Conservation (phyloP, 2,329 filamentous ascomycete genomes). For the Neurospora sp. region DNA sequence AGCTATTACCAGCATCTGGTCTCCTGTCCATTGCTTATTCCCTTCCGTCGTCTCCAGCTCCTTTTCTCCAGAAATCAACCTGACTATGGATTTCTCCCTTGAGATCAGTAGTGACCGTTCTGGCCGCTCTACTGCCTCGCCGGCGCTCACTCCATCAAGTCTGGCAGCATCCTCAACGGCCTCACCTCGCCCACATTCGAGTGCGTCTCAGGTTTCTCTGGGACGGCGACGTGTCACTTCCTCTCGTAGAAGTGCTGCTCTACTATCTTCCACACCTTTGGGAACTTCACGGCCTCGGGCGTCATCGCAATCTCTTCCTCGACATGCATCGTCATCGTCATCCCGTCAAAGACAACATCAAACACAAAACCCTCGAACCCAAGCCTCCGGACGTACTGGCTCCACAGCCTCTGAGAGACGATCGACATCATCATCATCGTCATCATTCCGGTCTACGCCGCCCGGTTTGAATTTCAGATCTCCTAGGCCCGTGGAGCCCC, state of each 20-base stretch:
- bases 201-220: background rate
- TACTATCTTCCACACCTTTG: background rate
- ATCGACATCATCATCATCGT: background rate
- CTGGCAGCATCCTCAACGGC: constrained; percentile 2
- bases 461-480: background rate
- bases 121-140: constrained; percentile 14
- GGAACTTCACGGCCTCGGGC: background rate
- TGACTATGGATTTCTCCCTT: background rate
- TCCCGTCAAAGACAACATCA: background rate
- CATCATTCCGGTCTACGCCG: background rate
- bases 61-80: background rate
- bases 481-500: background rate
- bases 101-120: constrained; percentile 5
- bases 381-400: background rate
- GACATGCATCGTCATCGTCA: background rate
- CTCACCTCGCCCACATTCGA: background rate
- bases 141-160: constrained; percentile 13
- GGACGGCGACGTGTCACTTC: background rate
- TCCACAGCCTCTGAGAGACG: background rate
- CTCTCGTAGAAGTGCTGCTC: background rate
- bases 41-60: background rate
- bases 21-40: background rate
- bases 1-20: background rate
- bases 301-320: background rate
- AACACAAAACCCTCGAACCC: background rate